Conservation (phyloP, 768 basidiomycete species). For the Mycena polygramma region DNA sequence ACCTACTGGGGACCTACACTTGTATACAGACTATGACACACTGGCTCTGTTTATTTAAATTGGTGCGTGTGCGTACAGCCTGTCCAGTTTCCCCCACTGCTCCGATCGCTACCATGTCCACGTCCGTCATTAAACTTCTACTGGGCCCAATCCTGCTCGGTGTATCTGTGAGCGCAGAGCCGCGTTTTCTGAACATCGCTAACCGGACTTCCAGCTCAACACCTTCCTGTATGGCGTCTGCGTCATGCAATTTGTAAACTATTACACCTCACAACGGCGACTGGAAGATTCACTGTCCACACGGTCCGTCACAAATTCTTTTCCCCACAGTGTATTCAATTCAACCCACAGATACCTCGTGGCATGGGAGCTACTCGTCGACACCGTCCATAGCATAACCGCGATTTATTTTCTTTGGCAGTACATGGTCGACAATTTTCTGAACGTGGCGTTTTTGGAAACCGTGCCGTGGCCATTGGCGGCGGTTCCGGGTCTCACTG, state of each 20-base stretch:
- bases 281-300: constrained; percentile 2
- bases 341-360: constrained; percentile 27
- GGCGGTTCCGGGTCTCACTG: constrained; percentile 30
- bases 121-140: constrained; percentile 3
- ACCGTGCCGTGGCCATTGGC: constrained; percentile 36
- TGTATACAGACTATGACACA: no score
- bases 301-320: neutral
- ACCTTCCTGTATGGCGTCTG: constrained; percentile 32
- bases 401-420: constrained; percentile 36
- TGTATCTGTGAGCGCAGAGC: neutral
- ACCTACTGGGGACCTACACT: no score
- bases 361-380: constrained; percentile 33
- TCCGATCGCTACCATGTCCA: neutral
- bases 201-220: constrained; percentile 20
- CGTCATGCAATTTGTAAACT: constrained; percentile 21
- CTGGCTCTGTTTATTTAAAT: no score
- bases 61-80: no score
- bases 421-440: constrained; percentile 35
- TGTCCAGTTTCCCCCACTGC: no score
- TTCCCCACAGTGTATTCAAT: neutral
- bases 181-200: neutral
- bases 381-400: constrained; percentile 32
- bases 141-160: constrained; percentile 24
- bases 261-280: constrained; percentile 20
- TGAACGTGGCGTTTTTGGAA: constrained; percentile 31